These are phyloP conservation scores for Acidomyces sp. DNA, from an alignment of 495 filamentous ascomycete species.

Conservation along the genomic window DNA sequence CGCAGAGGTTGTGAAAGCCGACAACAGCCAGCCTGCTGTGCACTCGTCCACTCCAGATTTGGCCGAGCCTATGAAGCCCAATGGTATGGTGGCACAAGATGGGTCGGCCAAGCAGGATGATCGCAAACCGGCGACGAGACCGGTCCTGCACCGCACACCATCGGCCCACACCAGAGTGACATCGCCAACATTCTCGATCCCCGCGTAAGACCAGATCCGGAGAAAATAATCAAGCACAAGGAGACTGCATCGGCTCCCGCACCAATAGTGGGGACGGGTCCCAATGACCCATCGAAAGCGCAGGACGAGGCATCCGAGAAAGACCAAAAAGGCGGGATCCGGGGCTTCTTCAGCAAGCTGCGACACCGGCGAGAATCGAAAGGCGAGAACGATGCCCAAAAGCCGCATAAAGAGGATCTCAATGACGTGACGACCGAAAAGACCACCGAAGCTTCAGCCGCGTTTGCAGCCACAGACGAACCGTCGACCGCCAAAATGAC, in stretches of 20 bases:
- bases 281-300: not conserved
- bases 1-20: too few species aligned
- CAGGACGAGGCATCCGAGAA: conserved; percentile 1
- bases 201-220: conserved; percentile 20
- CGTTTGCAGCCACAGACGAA: not conserved
- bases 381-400: not conserved
- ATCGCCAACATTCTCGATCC: conserved; percentile 22
- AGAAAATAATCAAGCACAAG: conserved; percentile 15
- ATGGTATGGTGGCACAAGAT: not conserved
- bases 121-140: conserved; percentile 1
- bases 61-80: too few species aligned
- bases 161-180: conserved; percentile 21
- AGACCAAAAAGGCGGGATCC: conserved; percentile 15
- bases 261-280: not conserved
- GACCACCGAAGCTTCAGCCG: not conserved
- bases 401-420: not conserved
- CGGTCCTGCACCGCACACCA: conserved; percentile 9
- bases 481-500: not conserved
- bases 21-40: conserved; percentile 1
- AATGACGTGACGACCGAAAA: not conserved
- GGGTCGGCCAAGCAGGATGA: not conserved
- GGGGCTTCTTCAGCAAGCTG: conserved; percentile 15
- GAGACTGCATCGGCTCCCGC: not conserved
- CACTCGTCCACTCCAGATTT: too few species aligned
- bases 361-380: not conserved